Base-by-base conservation (phyloP, 306 rosid species). In the Gynostemma pentaphyllum region DNA sequence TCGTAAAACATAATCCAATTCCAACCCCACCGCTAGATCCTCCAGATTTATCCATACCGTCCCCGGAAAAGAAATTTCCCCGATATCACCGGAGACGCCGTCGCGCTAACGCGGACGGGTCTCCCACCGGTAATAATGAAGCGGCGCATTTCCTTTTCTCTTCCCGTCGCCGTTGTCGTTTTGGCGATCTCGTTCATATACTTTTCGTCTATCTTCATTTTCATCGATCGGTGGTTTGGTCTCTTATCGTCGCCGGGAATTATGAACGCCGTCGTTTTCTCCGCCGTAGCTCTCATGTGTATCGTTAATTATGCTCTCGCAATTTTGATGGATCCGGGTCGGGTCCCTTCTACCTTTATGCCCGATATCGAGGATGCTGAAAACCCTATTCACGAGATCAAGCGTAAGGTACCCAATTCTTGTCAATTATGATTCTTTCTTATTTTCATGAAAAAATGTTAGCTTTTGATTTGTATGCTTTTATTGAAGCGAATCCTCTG, bases 201-300 rank as follows among this genome's bases (percentile, higher is more conserved):
- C 79, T 36, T 78, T 30, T 80, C 99, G 42, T 80, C 99, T 6
- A 71, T 92, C 22, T 92, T 92, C 76, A 70, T 92, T 19, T 88
- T 86, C 76, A 75, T 88, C 10, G 94, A 88, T 57, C 84, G 78
- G 9, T 92, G 99, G 99, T 75, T 92, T 59, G 96, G 99, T 34
- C 88, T 92, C 68, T 40, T 66, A 78, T 75, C 99, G n/a, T 92
- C 99, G 7, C 99, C 99, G 0, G 99, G 99, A 24, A 76, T 92
- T 39, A 77, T 74, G 65, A 92, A 92, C 90, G 81, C 87, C 69
- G 37, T 67, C 63, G 85, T 75, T 67, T 92, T 92, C 88, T 79
- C 99, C n/a, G 83, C 75, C 30, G 45, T 88, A 13, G 76, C 96
- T 12, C 26, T 64, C 68, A 75, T 81, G 79, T 88, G 90, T 59